These are phyloP conservation scores for Pachyrhizus erosus DNA, from an alignment of 306 rosid genomes.

Conservation along the genomic window DNA sequence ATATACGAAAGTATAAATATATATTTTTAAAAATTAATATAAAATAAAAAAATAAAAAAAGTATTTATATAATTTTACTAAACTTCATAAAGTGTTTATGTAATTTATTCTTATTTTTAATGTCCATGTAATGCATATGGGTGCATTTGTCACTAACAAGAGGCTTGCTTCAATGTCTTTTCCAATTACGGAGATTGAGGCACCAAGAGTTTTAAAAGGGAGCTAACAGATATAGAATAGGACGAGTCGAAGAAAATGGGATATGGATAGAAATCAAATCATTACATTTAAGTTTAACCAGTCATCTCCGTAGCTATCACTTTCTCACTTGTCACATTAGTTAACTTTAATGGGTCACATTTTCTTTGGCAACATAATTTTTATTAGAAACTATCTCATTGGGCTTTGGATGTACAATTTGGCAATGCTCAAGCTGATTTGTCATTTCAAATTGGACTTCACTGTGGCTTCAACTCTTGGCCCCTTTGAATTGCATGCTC, in stretches of 20 bases:
- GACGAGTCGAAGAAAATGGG: not conserved
- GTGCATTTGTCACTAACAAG: not conserved
- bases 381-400: not conserved
- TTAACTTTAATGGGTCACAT: not conserved
- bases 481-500: slow-evolving; percentile 35
- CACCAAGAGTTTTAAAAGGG: not conserved
- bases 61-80: no score
- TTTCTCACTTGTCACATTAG: slow-evolving; percentile 24
- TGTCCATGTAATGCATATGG: not conserved
- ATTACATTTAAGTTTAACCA: not conserved
- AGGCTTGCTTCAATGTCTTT: not conserved
- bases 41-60: no score
- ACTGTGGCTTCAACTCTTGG: slow-evolving; percentile 24
- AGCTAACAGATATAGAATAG: not conserved
- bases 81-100: no score
- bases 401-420: slow-evolving; percentile 15
- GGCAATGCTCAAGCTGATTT: not conserved
- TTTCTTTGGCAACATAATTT: slow-evolving; percentile 13
- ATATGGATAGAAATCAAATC: slow-evolving; percentile 11
- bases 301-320: not conserved
- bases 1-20: no score
- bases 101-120: no score
- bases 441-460: slow-evolving; percentile 45
- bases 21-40: no score
- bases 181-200: not conserved